Conservation (phyloP, 805 yeast genomes). For the Pichia eremophila region DNA sequence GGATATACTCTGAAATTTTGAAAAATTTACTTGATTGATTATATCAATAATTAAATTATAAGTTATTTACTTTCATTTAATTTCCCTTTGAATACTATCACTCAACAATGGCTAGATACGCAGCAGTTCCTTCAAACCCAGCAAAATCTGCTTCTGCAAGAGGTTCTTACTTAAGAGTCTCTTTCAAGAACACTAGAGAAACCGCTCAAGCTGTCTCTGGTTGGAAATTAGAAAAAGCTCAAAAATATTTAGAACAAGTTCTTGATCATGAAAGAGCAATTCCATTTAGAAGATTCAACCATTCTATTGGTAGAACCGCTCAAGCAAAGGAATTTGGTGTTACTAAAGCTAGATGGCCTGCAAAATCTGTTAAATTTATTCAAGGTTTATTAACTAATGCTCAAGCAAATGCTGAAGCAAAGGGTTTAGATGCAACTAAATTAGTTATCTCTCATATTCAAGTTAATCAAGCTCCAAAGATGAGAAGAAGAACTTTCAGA, state of each 20-base stretch:
- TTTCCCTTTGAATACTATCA: background rate
- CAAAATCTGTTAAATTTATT: conserved; percentile 91
- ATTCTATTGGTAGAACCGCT: conserved; percentile 97
- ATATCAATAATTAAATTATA: too few relatives aligned
- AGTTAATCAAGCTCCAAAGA: conserved; percentile 99
- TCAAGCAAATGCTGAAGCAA: conserved; percentile 97
- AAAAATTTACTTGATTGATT: too few relatives aligned
- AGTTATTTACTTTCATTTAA: background rate
- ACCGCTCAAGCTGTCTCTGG: conserved; percentile 98
- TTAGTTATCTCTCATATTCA: conserved; percentile 96
- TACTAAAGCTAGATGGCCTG: conserved; percentile 99
- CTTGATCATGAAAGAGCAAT: conserved; percentile 98
- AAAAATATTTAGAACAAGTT: conserved; percentile 91
- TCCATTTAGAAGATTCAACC: conserved; percentile 97
- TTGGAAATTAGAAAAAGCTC: conserved; percentile 95
- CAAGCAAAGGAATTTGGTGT: conserved; percentile 99
- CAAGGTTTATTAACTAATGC: conserved; percentile 95
- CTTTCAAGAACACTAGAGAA: conserved; percentile 99
- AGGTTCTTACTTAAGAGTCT: conserved; percentile 98
- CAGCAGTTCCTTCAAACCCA: conserved; percentile 98
- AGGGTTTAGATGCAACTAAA: conserved; percentile 94
- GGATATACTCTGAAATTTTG: too few relatives aligned
- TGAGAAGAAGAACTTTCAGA: conserved; percentile 99
- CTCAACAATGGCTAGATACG: conserved; percentile 92
- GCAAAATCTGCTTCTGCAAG: conserved; percentile 99